Base-by-base conservation (phyloP, 208 protist genomes). In the Leishmania martiniquensis region DNA sequence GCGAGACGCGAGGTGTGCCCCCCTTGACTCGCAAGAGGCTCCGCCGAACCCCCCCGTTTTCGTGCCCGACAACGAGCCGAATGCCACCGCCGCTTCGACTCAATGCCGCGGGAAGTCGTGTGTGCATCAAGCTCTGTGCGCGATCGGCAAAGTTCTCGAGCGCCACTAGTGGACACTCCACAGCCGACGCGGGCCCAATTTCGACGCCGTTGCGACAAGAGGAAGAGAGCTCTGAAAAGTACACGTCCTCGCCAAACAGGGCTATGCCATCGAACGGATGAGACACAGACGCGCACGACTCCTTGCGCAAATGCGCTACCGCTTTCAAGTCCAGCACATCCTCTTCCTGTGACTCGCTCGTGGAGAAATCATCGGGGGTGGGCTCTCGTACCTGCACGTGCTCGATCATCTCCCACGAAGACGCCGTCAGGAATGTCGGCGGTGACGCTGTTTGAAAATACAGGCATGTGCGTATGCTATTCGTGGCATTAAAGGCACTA, bases 401-500 rank as follows among this genome's bases (percentile, higher is more conserved):
- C 44, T 90, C 83, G 68, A 98, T 94, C n/a, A 87, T 84, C 2
- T 65, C 54, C 80, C 83, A 89, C 29, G 79, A 68, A 0, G 2
- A 20, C 4, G 92, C 76, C 13, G 82, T 85, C 20, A 97, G 75
- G 83, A 96, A 95, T 10, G 60, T 86, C 4, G 93, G 93, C 12
- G 95, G 93, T 0, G 63, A 49, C 4, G 54, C 59, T 5, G 89
- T 95, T 44, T 85, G 85, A 76, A 97, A 98, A 83, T 88, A 92
- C 22, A 89, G 78, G 55, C 87, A 94, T 17, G 92, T 96, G 25
- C 95, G 89, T 37, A 98, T 91, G 17, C 91, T 83, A 75, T 95
- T 95, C 32, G 91, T 93, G 7, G 93, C 93, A 76, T 98, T 98
- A 82, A 98, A 97, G 7, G 92, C 95, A 59, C 84, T 88, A 49